A percentile compares a stretch with the other conserved stretches of the same genome.
phyloP scores from a whole-genome alignment of 2,329 filamentous ascomycete species.

The Thyridium curvatum region DNA sequence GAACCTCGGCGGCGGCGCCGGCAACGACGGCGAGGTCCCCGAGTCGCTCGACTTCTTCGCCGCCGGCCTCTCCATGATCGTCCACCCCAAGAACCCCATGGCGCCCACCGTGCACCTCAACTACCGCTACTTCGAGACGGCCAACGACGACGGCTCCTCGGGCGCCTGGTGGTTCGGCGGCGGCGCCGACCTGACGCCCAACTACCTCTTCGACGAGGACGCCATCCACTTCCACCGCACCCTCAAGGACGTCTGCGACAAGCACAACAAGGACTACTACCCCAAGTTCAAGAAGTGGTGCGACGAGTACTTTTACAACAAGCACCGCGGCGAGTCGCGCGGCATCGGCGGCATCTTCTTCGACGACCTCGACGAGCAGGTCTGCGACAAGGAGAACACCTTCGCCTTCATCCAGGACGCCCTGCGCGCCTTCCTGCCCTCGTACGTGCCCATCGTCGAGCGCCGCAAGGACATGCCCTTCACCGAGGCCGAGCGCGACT shows the following conservation, averaged over 20 bases:
- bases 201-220: constrained; percentile 94
- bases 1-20: constrained; percentile 54
- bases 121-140: constrained; percentile 97
- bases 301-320: constrained; percentile 93
- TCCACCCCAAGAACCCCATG: constrained; percentile 94
- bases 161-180: constrained; percentile 99
- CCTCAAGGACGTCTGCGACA: constrained; percentile 88
- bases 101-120: constrained; percentile 96
- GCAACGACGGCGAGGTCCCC: constrained; percentile 50
- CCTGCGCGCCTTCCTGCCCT: constrained; percentile 80
- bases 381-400: constrained; percentile 80
- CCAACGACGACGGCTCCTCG: constrained; percentile 70
- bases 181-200: constrained; percentile 87
- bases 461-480: constrained; percentile 88
- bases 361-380: constrained; percentile 84
- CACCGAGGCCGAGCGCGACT: constrained; percentile 79
- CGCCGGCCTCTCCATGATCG: constrained; percentile 83
- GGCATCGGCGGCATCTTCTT: constrained; percentile 98
- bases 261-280: constrained; percentile 88
- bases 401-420: constrained; percentile 87
- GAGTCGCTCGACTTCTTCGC: constrained; percentile 93
- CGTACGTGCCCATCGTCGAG: constrained; percentile 84
- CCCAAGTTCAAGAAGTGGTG: constrained; percentile 97
- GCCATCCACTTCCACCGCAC: constrained; percentile 94
- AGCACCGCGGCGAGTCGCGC: constrained; percentile 79